Evolutionary conservation across 2,329 filamentous ascomycete species (phyloP).

Genomic region (Aspergillus caelatus): DNA sequence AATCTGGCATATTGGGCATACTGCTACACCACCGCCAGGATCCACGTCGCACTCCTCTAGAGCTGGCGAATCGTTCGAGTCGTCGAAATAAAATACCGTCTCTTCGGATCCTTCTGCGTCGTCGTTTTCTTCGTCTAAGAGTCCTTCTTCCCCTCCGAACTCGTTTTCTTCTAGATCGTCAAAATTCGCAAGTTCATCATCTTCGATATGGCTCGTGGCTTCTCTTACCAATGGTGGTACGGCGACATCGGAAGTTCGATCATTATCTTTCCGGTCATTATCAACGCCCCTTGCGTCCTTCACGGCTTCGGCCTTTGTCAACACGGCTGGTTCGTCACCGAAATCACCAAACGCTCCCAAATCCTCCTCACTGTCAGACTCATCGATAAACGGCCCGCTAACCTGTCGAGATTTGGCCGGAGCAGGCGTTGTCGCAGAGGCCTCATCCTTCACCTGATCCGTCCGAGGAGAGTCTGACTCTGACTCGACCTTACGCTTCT

Average conservation of each 20-base stretch:
- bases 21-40: slow-evolving; percentile 28
- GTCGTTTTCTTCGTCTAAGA: slow-evolving; percentile 54
- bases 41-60: slow-evolving; percentile 21
- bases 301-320: background rate
- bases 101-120: slow-evolving; percentile 41
- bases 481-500: slow-evolving; percentile 37
- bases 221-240: slow-evolving; percentile 53
- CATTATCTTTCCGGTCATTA: slow-evolving; percentile 11
- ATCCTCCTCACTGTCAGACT: slow-evolving; percentile 59
- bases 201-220: slow-evolving; percentile 49
- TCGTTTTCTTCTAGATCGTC: slow-evolving; percentile 65
- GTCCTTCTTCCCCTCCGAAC: slow-evolving; percentile 65
- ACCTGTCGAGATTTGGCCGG: slow-evolving; percentile 17
- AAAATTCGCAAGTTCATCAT: slow-evolving; percentile 56
- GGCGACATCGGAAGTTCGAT: slow-evolving; percentile 24
- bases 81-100: slow-evolving; percentile 24
- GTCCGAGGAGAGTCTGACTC: slow-evolving; percentile 6
- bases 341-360: slow-evolving; percentile 29
- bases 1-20: slow-evolving; percentile 78
- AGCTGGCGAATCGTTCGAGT: slow-evolving; percentile 26
- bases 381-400: slow-evolving; percentile 45
- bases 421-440: slow-evolving; percentile 1
- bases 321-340: slow-evolving; percentile 12
- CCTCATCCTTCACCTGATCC: background rate
- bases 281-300: slow-evolving; percentile 4